phyloP scores from a whole-genome alignment of 116 monocot genomes.

The Cymodocea nodosa region DNA sequence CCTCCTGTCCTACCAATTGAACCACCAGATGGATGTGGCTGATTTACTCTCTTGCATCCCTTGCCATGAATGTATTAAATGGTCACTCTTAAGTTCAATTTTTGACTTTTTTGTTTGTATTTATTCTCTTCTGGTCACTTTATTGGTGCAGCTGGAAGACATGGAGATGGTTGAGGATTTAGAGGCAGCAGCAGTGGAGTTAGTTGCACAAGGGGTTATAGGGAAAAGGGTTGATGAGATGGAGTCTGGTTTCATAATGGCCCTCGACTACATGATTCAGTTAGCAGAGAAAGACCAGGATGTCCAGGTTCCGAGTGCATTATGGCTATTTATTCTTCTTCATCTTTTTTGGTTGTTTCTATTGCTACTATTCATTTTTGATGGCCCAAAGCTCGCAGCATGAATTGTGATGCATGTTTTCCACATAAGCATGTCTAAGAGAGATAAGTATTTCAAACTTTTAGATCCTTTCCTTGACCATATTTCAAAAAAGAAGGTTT shows the following conservation, averaged over 20 bases:
- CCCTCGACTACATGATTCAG: conserved; percentile 87
- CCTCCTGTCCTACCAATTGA: too few species aligned
- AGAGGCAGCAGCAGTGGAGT: conserved; percentile 67
- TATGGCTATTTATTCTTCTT: neutral
- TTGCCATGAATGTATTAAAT: neutral
- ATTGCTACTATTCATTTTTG: too few species aligned
- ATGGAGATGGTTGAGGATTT: conserved; percentile 74
- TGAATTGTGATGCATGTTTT: too few species aligned
- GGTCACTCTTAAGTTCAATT: neutral
- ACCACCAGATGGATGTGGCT: too few species aligned
- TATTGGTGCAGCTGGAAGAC: conserved; percentile 51
- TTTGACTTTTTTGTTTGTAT: neutral
- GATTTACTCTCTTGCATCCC: too few species aligned
- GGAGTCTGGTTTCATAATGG: conserved; percentile 96
- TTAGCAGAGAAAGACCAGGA: conserved; percentile 69
- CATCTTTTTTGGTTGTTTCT: neutral
- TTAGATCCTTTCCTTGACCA: too few species aligned
- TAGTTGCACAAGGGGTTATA: conserved; percentile 86
- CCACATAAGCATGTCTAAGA: too few species aligned
- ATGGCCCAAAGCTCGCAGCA: too few species aligned
- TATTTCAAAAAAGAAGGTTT: too few species aligned
- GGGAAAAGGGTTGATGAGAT: conserved; percentile 98
- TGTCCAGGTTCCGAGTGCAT: conserved; percentile 35
- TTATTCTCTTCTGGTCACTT: neutral
- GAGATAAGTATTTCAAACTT: too few species aligned